Evolutionary conservation across 2,329 filamentous ascomycete genomes (phyloP), one percentile per base, ranked within the genome.

Genomic region (Neonectria punicea): DNA sequence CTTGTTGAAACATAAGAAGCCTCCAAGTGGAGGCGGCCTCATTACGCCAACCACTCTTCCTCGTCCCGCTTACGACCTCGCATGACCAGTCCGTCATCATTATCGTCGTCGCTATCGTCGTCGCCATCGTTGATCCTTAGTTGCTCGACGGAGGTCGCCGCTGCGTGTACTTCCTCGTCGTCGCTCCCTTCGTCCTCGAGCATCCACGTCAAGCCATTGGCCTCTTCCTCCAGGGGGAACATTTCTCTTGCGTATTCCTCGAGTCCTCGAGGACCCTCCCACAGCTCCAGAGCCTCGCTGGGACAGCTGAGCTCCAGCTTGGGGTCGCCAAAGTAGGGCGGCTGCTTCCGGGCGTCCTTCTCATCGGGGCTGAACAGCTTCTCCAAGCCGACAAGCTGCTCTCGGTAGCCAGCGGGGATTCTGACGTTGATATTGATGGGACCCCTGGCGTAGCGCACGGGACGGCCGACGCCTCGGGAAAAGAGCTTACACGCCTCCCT

Each of bases 151-250:
- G 74, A 77, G 77, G 69, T 77, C 41, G 76, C 73, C 28, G 78
- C 74, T 67, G 69, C 73, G 67, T 75, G 76, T 63, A 76, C 66
- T 57, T 77, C 79, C n/a, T 80, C 79, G 18, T 79, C 78, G 8
- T 77, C 79, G 36, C 71, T 75, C 25, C 83, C 83, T 43, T 84
- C 84, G 11, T 85, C 85, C 5, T 87, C 85, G 47, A 86, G 76
- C 95, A 98, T 98, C 96, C 96, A 99, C 16, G 92, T 93, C 75
- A 96, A 82, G 5, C 95, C 95, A 77, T 98, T 98, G 34, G 94
- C 93, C 72, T 94, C 92, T 81, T 99, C 96, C 79, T 99, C 96
- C 13, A 98, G 86, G 0, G 93, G 93, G 74, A 98, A 98, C 30
- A 97, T 94, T 78, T 98, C 96, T 53, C 92, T 87, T 1, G 95